Percentiles rank a stretch among this genome's conserved stretches.
Conservation (phyloP, 1,284 basidiomycete genomes). For the Leccinum laetum region DNA sequence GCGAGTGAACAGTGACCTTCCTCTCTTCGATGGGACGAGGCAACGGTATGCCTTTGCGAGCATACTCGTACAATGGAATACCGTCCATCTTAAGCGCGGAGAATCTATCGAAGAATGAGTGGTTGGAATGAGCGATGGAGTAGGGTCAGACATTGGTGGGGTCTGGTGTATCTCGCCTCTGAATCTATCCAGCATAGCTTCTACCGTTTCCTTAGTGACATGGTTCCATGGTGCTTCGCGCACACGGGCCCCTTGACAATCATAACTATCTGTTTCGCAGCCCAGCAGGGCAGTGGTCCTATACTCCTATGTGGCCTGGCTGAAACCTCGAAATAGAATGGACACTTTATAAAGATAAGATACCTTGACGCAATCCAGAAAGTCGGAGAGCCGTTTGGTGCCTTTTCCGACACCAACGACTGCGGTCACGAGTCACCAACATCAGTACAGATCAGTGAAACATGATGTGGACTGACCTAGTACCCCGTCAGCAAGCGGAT, state of each 20-base stretch:
- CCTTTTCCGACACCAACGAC: conserved; percentile 91
- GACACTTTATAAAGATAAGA: conserved; percentile 1
- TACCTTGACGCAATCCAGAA: conserved; percentile 93
- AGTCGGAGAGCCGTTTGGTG: conserved; percentile 86
- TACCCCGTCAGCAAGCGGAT: conserved; percentile 96
- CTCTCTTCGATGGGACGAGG: conserved; percentile 92
- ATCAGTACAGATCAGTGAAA: conserved; percentile 7
- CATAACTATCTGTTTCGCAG: conserved; percentile 94
- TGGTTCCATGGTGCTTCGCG: conserved; percentile 81
- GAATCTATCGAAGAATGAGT: conserved; percentile 58
- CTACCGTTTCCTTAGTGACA: conserved; percentile 78
- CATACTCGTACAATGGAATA: conserved; percentile 95
- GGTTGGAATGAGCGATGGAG: conserved; percentile 7
- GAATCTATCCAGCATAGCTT: conserved; percentile 75
- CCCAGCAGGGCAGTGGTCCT: conserved; percentile 90
- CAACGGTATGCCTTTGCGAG: conserved; percentile 85
- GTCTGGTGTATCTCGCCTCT: conserved; percentile 88
- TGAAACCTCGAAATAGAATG: conserved; percentile 17
- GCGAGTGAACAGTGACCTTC: conserved; percentile 79
- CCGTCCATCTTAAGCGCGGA: conserved; percentile 99
- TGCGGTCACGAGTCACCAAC: conserved; percentile 33
- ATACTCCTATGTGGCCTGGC: conserved; percentile 70
- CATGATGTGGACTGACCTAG: conserved; percentile 50
- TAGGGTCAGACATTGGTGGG: conserved; percentile 79
- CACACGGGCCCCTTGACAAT: conserved; percentile 82